Base-by-base conservation (phyloP, 140 eudicot genomes). In the Erigeron philadelphicus region DNA sequence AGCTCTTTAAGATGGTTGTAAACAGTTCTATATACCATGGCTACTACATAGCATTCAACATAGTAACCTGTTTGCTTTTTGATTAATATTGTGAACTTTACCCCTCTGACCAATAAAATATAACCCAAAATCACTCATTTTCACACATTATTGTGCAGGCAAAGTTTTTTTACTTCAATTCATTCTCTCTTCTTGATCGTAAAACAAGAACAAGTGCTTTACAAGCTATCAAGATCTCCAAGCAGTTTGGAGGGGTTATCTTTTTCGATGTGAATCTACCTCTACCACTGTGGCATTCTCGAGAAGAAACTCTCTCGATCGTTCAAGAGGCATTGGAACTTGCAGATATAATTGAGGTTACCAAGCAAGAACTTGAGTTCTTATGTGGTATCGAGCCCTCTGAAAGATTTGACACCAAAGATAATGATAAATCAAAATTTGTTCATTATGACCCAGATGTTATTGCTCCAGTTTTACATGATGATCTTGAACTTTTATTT, bases 361-460 rank as follows among this genome's bases (percentile, higher is more conserved):
- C 98, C 6, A 89, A 83, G 72, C 97, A 89, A 82, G 98, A 93
- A 79, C 89, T 93, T 15, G 97, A 93, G 54, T 87, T 93, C 83
- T 82, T 93, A 19, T 83, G 90, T 78, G 97, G 95, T 42, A 93
- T 93, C 21, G 61, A 52, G 60, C 79, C 95, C n/a, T 53, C 82
- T 0, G 97, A 93, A 65, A 70, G 74, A 57, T 89, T 83, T 54
- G 90, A 89, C 77, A 86, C 94, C 64, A 84, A 75, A 59, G 83
- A 87, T 61, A 93, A 93, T 8, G 76, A 85, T 64, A 75, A 71
- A 16, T 80, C 86, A 23, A 93, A 89, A 68, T 93, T 93, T 72
- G 69, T 75, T 62, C 97, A 89, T 72, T 87, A 93, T 57, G 56
- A 76, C 55, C 89, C 88, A 6, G 94, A 93, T 44, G 72, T 87